A percentile compares a stretch with the other conserved stretches of the same genome.
Evolutionary conservation across 306 rosid genomes (phyloP).

Genomic region (Urtica urens): DNA sequence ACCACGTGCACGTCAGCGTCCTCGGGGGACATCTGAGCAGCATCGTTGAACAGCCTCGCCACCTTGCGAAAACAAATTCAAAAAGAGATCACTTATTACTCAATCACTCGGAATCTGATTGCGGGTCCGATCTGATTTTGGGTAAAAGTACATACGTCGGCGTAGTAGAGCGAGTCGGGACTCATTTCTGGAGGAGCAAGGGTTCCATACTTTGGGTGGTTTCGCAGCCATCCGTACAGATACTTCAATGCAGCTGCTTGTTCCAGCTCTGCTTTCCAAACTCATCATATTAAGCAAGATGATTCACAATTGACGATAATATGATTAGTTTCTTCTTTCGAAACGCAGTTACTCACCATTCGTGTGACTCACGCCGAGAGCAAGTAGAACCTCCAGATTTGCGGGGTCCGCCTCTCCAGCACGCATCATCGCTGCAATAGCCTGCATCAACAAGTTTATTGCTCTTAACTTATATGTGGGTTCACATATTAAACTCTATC

Average conservation of each 20-base stretch:
- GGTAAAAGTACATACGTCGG: constrained; percentile 62
- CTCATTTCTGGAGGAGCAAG: constrained; percentile 62
- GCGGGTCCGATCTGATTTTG: neutral
- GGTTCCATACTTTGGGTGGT: constrained; percentile 78
- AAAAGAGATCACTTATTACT: neutral
- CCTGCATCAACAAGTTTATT: constrained; percentile 44
- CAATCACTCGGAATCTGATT: too few species aligned
- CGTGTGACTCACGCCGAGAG: constrained; percentile 99
- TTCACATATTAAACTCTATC: too few species aligned
- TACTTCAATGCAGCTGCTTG: constrained; percentile 78
- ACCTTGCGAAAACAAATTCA: constrained; percentile 31
- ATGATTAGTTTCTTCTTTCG: neutral
- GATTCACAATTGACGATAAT: too few species aligned
- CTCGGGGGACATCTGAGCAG: constrained; percentile 80
- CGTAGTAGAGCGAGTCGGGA: constrained; percentile 72
- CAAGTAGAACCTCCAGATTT: constrained; percentile 96
- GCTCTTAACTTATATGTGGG: too few species aligned
- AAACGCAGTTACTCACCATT: constrained; percentile 57
- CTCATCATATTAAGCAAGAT: neutral
- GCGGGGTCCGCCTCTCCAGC: constrained; percentile 94
- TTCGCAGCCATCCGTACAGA: constrained; percentile 74
- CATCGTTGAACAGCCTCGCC: constrained; percentile 73
- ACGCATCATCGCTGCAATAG: constrained; percentile 98
- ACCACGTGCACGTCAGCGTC: constrained; percentile 95
- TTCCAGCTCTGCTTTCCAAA: constrained; percentile 70